Percentiles rank a stretch among this genome's conserved stretches.
Evolutionary conservation across 768 basidiomycete species (phyloP).

Genomic region (Suillus plorans): DNA sequence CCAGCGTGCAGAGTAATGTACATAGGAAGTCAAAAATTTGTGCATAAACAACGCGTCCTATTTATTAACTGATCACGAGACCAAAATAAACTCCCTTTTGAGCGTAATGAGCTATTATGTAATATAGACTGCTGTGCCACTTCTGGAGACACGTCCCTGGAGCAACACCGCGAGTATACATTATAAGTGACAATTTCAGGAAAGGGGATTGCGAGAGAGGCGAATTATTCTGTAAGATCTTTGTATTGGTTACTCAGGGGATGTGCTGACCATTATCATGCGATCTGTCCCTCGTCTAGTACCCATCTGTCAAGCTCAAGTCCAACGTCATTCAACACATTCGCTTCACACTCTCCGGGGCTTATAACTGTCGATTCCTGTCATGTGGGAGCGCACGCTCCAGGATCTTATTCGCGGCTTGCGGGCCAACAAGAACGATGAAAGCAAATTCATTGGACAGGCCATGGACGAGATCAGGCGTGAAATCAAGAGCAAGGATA

Average conservation of each 20-base stretch:
- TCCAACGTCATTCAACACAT: neutral
- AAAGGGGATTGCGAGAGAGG: neutral
- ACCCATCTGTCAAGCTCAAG: neutral
- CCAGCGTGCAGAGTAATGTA: neutral
- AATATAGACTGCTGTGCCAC: neutral
- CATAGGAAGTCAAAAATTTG: too few relatives aligned
- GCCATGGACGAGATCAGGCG: conserved; percentile 92
- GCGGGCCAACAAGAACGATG: conserved; percentile 93
- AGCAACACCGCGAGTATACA: neutral
- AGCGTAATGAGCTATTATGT: neutral
- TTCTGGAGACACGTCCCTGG: neutral
- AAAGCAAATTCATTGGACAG: conserved; percentile 86
- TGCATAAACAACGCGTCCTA: neutral
- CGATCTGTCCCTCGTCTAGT: neutral
- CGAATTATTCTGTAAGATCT: neutral
- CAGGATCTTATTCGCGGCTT: conserved; percentile 95
- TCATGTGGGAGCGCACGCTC: conserved; percentile 95
- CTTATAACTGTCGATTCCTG: neutral
- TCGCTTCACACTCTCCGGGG: neutral
- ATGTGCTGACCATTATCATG: neutral
- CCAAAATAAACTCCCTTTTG: neutral
- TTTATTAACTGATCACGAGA: neutral
- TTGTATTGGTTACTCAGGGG: neutral
- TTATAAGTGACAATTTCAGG: neutral
- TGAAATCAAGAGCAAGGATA: conserved; percentile 91